Evolutionary conservation across 1,139 yeast species (phyloP), one percentile per base, ranked within the genome.

Genomic region (Blastobotrys elegans): DNA sequence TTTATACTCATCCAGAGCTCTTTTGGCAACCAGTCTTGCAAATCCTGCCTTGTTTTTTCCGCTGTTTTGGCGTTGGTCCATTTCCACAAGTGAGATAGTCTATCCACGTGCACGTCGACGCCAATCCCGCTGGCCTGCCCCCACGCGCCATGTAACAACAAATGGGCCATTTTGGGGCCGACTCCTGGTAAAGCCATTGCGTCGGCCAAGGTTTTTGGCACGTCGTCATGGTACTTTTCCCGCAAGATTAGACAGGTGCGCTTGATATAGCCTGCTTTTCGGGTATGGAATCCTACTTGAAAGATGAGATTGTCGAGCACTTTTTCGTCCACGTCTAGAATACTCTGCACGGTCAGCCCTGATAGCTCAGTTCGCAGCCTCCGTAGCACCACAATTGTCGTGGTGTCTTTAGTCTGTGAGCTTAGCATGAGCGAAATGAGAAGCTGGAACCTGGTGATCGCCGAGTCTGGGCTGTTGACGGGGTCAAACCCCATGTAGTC

Each of bases 111-210:
- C 2, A 89, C 95, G 64, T 90, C 98, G 6, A 90, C 97, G 13
- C 97, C 97, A 24, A 90, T 87, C 0, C 97, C 97, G 27, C 71
- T 70, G 45, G 75, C 81, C 33, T 74, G 70, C 14, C 70, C 70
- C 96, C 96, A 89, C 0, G 94, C 96, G 37, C 80, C 76, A 58
- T 88, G 96, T 54, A 88, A 69, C 2, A 90, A 73, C 31, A 90
- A 67, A 62, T 78, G 84, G 0, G 95, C 96, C 97, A 90, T 90
- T 63, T 90, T 90, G 10, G 96, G 96, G 0, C 98, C 98, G 1
- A 90, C 95, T 0, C 98, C 98, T 0, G 97, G 97, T 32, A 90
- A 67, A 0, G 75, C 66, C 2, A 78, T 73, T 49, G 89, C 72
- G 1, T 83, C 90, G 8, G 76, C 80, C 11, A 88, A 75, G 0